Percentiles rank a stretch among this genome's conserved stretches.
These are phyloP conservation scores for Acanthamoeba rhysodes DNA, from an alignment of 208 protist genomes.

Conservation along the genomic window DNA sequence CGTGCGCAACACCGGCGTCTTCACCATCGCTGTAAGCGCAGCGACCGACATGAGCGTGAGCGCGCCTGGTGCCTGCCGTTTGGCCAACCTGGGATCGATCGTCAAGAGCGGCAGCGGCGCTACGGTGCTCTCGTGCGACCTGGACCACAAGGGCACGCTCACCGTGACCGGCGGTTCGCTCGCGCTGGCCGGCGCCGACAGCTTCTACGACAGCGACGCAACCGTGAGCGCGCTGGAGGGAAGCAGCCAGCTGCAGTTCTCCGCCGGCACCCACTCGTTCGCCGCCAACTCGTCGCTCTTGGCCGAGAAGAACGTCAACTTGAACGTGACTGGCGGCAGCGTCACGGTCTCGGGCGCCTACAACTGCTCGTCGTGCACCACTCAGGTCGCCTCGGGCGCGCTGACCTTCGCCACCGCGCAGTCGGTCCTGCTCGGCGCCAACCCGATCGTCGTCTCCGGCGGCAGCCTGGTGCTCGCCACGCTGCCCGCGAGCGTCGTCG, in stretches of 20 bases:
- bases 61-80: neutral
- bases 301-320: neutral
- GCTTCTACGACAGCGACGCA: slow-evolving; percentile 28
- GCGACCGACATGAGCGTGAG: neutral
- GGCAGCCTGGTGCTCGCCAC: slow-evolving; percentile 3
- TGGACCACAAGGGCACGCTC: slow-evolving; percentile 60
- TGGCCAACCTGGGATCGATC: slow-evolving; percentile 45
- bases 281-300: slow-evolving; percentile 6
- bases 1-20: slow-evolving; percentile 10
- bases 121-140: slow-evolving; percentile 17
- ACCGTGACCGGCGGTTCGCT: slow-evolving; percentile 6
- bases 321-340: neutral
- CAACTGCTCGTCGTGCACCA: slow-evolving; percentile 32
- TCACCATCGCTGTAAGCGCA: slow-evolving; percentile 3
- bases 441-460: neutral
- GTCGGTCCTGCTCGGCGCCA: neutral
- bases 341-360: slow-evolving; percentile 2
- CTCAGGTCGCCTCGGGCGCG: neutral
- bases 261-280: slow-evolving; percentile 22
- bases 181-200: slow-evolving; percentile 35
- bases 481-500: slow-evolving; percentile 16
- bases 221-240: slow-evolving; percentile 3
- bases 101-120: slow-evolving; percentile 39
- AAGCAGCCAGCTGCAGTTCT: neutral
- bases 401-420: neutral